Percentiles rank a stretch among this genome's conserved stretches.
Evolutionary conservation across 176 grass and related monocot species (phyloP).

Genomic region (Oryza officinalis): DNA sequence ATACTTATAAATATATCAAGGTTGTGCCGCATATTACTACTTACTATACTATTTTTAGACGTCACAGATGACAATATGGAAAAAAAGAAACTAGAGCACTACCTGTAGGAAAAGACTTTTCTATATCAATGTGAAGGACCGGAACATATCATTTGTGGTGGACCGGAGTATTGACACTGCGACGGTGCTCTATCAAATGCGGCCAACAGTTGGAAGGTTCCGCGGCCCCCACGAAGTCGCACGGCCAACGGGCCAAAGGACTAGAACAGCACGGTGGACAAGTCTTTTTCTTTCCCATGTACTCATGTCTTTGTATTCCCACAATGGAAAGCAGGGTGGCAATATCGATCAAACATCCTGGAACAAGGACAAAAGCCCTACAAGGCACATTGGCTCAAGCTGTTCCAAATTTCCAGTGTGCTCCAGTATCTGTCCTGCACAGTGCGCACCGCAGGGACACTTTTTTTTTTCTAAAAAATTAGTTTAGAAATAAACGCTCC

Average conservation of each 20-base stretch:
- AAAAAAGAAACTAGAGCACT: no score
- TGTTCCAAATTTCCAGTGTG: background rate
- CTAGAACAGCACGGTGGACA: background rate
- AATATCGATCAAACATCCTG: background rate
- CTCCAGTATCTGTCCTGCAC: background rate
- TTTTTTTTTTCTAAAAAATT: no score
- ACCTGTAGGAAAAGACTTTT: no score
- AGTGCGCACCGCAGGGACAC: background rate
- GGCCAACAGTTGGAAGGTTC: background rate
- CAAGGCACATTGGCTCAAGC: background rate
- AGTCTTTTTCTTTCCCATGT: background rate
- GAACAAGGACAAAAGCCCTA: background rate
- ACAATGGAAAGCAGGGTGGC: background rate
- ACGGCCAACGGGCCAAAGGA: background rate
- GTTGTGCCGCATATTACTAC: no score
- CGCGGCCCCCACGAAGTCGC: background rate
- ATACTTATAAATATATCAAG: no score
- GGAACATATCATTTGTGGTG: no score
- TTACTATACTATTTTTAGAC: no score
- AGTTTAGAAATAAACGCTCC: background rate
- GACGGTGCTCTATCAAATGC: background rate
- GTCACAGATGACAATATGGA: no score
- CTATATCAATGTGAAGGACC: no score
- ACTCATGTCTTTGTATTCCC: background rate
- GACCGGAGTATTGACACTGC: no score